Conservation (phyloP, 345 rosid species). For the Eucalyptus regnans region DNA sequence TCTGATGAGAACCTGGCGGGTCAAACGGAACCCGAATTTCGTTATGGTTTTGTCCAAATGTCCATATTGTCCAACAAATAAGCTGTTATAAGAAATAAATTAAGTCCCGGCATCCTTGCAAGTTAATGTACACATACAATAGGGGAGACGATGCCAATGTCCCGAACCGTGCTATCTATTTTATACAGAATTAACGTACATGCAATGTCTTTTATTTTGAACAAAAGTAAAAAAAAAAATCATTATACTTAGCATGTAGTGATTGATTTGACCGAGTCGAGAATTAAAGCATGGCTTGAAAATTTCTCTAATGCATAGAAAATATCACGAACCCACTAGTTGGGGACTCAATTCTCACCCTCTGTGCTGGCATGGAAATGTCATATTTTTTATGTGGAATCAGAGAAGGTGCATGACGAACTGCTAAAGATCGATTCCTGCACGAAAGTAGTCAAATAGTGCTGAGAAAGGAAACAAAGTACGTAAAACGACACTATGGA, state of each 20-base stretch:
- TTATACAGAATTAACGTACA: not conserved
- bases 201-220: not conserved
- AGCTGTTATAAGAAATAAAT: not conserved
- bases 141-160: not conserved
- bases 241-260: not conserved
- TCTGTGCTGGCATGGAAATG: not conserved
- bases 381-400: not conserved
- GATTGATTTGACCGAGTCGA: not conserved
- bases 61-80: not conserved
- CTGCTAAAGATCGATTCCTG: not conserved
- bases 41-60: not conserved
- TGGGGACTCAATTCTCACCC: not conserved
- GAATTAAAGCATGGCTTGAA: not conserved
- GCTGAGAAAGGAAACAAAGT: not conserved
- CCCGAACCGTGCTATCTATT: not conserved
- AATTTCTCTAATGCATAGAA: not conserved
- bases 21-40: not conserved
- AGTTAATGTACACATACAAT: not conserved
- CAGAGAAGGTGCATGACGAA: not conserved
- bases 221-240: not conserved
- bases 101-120: not conserved
- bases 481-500: not conserved
- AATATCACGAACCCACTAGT: not conserved
- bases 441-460: not conserved
- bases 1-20: not conserved